These are phyloP conservation scores for Pseudonitzschia multiseries DNA, from an alignment of 108 stramenopile genomes.

Conservation along the genomic window DNA sequence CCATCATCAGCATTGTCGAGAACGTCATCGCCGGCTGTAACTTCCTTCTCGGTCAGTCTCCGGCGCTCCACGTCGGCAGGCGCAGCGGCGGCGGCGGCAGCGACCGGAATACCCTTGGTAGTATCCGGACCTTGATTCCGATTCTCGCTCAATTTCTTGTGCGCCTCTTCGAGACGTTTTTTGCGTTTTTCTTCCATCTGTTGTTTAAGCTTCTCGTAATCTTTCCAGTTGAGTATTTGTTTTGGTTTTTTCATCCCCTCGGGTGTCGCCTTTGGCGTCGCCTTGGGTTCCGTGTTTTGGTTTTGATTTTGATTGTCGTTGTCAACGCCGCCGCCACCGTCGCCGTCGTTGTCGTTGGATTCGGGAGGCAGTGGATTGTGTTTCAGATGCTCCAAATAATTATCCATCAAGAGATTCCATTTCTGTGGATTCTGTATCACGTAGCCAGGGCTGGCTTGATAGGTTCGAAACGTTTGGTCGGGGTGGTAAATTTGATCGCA, in stretches of 20 bases:
- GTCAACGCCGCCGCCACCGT: not conserved
- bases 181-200: too few species aligned
- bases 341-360: not conserved
- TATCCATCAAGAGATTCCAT: constrained; percentile 5
- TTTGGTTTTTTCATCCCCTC: too few species aligned
- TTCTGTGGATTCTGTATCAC: not conserved
- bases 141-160: not conserved
- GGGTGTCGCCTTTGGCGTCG: too few species aligned
- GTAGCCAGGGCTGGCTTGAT: not conserved
- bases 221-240: too few species aligned
- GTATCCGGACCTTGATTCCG: not conserved
- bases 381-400: not conserved
- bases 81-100: not conserved
- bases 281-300: not conserved
- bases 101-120: too few species aligned
- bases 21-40: not conserved
- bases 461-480: not conserved
- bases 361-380: not conserved
- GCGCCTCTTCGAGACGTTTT: too few species aligned
- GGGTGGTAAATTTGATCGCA: not conserved
- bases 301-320: not conserved
- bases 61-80: too few species aligned
- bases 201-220: too few species aligned
- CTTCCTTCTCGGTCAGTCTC: not conserved
- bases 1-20: not conserved